Base-by-base conservation (phyloP, 1,139 yeast species). In the Geotrichum aggregatum region DNA sequence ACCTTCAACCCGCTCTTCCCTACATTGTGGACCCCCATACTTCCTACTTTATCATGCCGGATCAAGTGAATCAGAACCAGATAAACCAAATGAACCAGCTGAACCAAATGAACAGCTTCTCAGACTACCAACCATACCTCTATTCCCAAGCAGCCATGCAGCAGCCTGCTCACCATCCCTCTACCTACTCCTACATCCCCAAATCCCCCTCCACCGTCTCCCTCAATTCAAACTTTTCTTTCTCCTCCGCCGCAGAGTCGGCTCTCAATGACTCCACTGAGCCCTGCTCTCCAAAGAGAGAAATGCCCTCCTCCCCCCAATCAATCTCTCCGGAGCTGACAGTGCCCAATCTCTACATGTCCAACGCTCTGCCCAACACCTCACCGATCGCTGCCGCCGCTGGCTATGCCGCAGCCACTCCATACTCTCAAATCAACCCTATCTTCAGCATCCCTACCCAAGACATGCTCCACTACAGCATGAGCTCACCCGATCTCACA, bases 201-300 rank as follows among this genome's bases (percentile, higher is more conserved):
- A 39, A 39, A 21, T 22, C 42, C 10, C 30, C 42, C 14, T 22
- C 42, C 16, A 21, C 30, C 7, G 42, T 39, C 42, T 22, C 42
- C 6, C 42, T 39, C 16, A 39, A 22, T 24, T 36, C 40, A 16
- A 36, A 36, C 24, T 36, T 36, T 39, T 39, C 42, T 13, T 39
- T 39, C 30, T 19, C 42, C 16, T 39, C 42, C 13, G 13, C 16
- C n/a, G n/a, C 30, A 2, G 28, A 19, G 3, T 39, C 42, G 11
- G n/a, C 30, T 21, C 16, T 13, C 5, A 33, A 14, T 14, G 35
- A 13, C 13, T n/a, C 42, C 7, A 39, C 30, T n/a, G 42, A 39
- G 4, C 42, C 42, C 28, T 39, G 30, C 28, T 39, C 42, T 7
- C 42, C 42, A 5, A n/a, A 16, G 18, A 21, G 13, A 39, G 42